Percentiles rank a stretch among this genome's conserved stretches.
Conservation (phyloP, 2,329 filamentous ascomycete genomes). For the Sporothrix mexicana region DNA sequence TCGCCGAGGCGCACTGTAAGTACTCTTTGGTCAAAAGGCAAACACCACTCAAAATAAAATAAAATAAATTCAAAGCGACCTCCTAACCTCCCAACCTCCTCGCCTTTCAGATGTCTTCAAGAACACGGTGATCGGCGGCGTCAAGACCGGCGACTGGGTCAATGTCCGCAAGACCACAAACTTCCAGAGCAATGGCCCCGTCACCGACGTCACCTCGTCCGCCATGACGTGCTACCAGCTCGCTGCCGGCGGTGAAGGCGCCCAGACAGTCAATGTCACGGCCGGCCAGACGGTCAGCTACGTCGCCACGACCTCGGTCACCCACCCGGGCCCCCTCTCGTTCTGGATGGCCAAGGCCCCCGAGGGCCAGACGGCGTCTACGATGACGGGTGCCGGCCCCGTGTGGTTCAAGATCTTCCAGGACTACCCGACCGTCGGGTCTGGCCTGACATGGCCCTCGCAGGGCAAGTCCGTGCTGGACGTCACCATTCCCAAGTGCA, state of each 20-base stretch:
- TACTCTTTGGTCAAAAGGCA: no score
- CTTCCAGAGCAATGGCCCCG: constrained; percentile 56
- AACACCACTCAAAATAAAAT: no score
- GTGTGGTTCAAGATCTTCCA: constrained; percentile 54
- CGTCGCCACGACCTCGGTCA: constrained; percentile 48
- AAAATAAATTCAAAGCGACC: no score
- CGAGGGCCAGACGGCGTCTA: constrained; percentile 45
- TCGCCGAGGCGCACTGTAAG: constrained; percentile 50
- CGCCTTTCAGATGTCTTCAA: constrained; percentile 49
- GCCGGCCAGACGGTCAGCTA: constrained; percentile 53
- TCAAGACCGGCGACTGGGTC: constrained; percentile 51
- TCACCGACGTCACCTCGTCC: constrained; percentile 54
- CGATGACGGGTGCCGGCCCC: constrained; percentile 48
- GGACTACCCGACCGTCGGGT: constrained; percentile 46
- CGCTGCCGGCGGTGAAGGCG: constrained; percentile 49
- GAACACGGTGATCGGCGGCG: constrained; percentile 45
- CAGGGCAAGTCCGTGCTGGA: constrained; percentile 41
- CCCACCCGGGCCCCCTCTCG: constrained; percentile 49
- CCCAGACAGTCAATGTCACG: constrained; percentile 50
- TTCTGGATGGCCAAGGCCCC: constrained; percentile 52
- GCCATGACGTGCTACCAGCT: constrained; percentile 60
- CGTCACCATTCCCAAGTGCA: constrained; percentile 45
- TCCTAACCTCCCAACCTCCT: no score
- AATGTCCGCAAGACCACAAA: constrained; percentile 56
- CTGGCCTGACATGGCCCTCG: constrained; percentile 48